Conservation (phyloP, 2,329 filamentous ascomycete species). For the Herpomyces periplanetae region DNA sequence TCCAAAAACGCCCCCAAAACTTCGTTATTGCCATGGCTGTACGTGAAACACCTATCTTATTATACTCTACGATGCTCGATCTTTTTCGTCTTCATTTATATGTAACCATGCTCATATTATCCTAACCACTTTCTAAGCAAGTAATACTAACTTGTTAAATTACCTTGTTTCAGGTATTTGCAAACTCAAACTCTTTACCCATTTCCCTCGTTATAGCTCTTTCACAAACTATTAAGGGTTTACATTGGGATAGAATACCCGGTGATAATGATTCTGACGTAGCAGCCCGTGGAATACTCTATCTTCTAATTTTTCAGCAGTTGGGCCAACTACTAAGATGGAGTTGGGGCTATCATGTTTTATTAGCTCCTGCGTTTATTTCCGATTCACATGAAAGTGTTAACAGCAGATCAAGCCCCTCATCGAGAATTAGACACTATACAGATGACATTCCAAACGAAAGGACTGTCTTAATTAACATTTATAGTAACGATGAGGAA, state of each 20-base stretch:
- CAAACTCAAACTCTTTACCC: slow-evolving; percentile 86
- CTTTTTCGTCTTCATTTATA: no score
- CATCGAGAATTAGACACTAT: slow-evolving; percentile 7
- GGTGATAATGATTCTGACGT: slow-evolving; percentile 88
- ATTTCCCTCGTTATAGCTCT: slow-evolving; percentile 83
- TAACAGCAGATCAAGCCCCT: slow-evolving; percentile 7
- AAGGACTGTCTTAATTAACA: slow-evolving; percentile 10
- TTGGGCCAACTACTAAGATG: slow-evolving; percentile 74
- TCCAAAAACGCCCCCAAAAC: slow-evolving; percentile 51
- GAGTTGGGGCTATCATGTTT: slow-evolving; percentile 89
- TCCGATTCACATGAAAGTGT: slow-evolving; percentile 20
- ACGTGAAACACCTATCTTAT: no score
- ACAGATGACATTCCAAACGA: slow-evolving; percentile 15
- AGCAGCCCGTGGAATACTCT: slow-evolving; percentile 62
- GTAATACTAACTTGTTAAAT: slow-evolving; percentile 1
- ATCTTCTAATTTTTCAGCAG: slow-evolving; percentile 87
- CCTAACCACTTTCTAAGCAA: not conserved
- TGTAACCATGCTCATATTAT: no score
- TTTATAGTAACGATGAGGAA: slow-evolving; percentile 10
- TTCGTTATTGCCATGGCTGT: slow-evolving; percentile 86
- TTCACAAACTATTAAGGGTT: slow-evolving; percentile 53
- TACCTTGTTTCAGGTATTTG: slow-evolving; percentile 24
- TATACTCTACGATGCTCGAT: no score
- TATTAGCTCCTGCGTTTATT: slow-evolving; percentile 45
- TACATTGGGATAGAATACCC: slow-evolving; percentile 70